Percentiles rank a stretch among this genome's conserved stretches.
phyloP scores from a whole-genome alignment of 106 monocot species.

The Triglochin maritima region DNA sequence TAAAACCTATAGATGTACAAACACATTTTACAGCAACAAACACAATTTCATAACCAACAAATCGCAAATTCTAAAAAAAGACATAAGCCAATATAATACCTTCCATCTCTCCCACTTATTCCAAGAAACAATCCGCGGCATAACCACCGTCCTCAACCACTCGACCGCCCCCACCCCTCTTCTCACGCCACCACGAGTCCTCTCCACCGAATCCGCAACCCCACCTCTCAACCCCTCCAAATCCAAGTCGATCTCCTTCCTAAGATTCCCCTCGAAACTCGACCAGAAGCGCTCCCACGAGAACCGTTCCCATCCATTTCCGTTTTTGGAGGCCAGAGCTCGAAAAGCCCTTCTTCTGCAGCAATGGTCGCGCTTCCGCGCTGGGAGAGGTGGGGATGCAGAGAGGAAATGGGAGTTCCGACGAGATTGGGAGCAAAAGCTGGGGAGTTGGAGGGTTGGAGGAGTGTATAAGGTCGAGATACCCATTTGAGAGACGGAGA shows the following conservation, averaged over 20 bases:
- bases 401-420: not conserved
- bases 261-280: conserved; percentile 22
- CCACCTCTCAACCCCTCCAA: conserved; percentile 6
- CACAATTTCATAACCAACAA: not conserved
- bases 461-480: not conserved
- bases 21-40: too few species aligned
- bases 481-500: not conserved
- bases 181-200: conserved; percentile 3
- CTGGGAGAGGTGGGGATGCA: conserved; percentile 1
- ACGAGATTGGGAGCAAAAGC: not conserved
- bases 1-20: too few species aligned
- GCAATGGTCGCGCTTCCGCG: not conserved
- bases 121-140: conserved; percentile 50
- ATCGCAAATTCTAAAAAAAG: not conserved
- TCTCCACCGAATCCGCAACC: conserved; percentile 10
- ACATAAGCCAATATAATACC: conserved; percentile 15
- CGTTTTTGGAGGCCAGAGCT: conserved; percentile 18
- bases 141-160: conserved; percentile 17
- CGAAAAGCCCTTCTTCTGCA: conserved; percentile 8
- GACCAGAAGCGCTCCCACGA: conserved; percentile 40
- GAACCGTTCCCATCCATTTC: conserved; percentile 16
- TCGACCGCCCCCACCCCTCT: conserved; percentile 21
- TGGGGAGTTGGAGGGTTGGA: not conserved
- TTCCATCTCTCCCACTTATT: conserved; percentile 79
- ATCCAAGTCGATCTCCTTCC: conserved; percentile 58